Evolutionary conservation across 495 filamentous ascomycete species (phyloP), one percentile per base, ranked within the genome.

Genomic region (Penicillium cosmopolitanum): DNA sequence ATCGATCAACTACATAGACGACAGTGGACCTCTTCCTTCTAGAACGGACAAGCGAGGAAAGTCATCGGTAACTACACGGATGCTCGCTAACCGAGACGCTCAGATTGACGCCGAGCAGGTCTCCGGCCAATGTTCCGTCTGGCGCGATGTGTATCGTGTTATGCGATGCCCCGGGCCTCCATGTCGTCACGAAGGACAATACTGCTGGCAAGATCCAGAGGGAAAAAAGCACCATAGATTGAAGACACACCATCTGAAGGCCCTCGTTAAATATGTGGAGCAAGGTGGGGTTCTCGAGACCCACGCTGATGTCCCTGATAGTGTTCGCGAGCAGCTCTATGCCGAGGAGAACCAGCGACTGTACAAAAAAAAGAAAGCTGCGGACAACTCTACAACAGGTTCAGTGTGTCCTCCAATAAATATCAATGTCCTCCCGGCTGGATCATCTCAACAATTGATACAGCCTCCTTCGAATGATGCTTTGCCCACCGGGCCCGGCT

Each of bases 171-270:
- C 63, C 36, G 46, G 64, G 23, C 58, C 58, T 47, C 61, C 47
- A 62, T 69, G 33, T 58, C 61, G 58, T 58, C 56, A 61, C 36
- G 40, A 64, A 63, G 56, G 61, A 38, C 54, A 62, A 56, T 65
- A 66, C 51, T 62, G 56, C 58, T 66, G 42, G 66, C 42, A 69
- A 65, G 62, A 62, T 25, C 59, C 53, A 25, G 54, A 65, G 21
- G 47, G 59, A 2, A 60, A 63, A 53, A 60, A 15, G 33, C 51
- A 65, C 34, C 18, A 58, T 46, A 59, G 38, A 53, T 48, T 63
- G 38, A 33, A 34, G 15, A 63, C 56, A 53, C 52, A 59, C 34
- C 21, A 62, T 34, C 6, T 62, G 18, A 62, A 51, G 40, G 36
- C 33, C 25, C 53, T 62, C 21, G 28, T 47, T 1, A 62, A 51